Base-by-base conservation (phyloP, 1,139 yeast species). In the Candida tetrigidarum region DNA sequence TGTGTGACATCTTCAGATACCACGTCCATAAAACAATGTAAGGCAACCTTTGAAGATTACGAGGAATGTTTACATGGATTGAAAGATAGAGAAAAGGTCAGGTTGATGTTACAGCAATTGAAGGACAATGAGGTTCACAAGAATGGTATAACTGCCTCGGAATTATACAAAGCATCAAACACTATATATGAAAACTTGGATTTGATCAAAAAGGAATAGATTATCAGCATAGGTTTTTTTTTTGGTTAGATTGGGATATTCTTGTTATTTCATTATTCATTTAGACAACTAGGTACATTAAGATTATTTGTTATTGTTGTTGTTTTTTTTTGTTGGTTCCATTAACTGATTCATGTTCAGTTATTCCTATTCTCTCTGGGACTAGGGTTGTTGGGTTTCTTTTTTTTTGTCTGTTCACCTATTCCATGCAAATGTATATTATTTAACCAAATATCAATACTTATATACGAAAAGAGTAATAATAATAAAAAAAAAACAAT, bases 1-100 rank as follows among this genome's bases (percentile, higher is more conserved):
- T 74, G 80, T 56, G 70, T 66, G 64, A 74, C 79, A 2, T 69
- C 78, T 12, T 78, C 77, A 12, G 79, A 74, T 44, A 74, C 78
- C 38, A 58, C 62, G 33, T 47, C 69, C 47, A 70, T 67, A 50
- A 73, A 71, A 58, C 72, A 66, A 55, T 74, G 80, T 56, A 64
- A 67, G 28, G 79, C 79, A 25, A 64, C 63, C 41, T 74, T 67
- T 51, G 79, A 74, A 51, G 80, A 74, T 62, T 74, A 74, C 64
- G 69, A 64, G 50, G 80, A 74, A 55, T 74, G 80, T 55, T 70
- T 74, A 58, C 79, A 74, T 56, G 79, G 79, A 19, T 64, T 56
- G 55, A 74, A 74, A 59, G 80, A 74, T 58, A 71, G 78, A 57
- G 79, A 72, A 63, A 72, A 65, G 57, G 67, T 71, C 39, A 68